Evolutionary conservation across 148 eudicot genomes (phyloP).

Genomic region (Nepenthes gracilis): DNA sequence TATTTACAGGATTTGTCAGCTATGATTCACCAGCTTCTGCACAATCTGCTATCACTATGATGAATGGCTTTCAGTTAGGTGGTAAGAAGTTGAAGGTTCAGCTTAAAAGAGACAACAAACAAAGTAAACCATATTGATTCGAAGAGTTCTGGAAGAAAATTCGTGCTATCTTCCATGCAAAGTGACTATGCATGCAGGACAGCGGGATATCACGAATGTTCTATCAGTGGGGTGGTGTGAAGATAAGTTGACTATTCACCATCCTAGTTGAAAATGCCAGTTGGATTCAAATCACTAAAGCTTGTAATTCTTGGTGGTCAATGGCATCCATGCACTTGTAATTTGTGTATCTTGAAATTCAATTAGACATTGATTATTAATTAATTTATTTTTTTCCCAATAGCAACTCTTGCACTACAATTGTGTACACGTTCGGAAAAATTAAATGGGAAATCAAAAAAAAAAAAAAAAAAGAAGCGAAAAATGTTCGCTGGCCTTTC

Average conservation of each 20-base stretch:
- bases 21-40: conserved; percentile 83
- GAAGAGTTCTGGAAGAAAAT: not conserved
- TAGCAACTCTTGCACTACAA: conserved; percentile 11
- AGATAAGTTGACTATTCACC: no score
- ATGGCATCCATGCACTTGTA: conserved; percentile 45
- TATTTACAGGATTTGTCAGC: conserved; percentile 85
- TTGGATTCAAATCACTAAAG: not conserved
- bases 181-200: no score
- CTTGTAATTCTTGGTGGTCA: conserved; percentile 35
- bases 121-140: conserved; percentile 46
- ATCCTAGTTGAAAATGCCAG: no score
- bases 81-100: conserved; percentile 97
- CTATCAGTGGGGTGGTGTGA: no score
- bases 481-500: no score
- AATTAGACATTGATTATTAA: conserved; percentile 52
- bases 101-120: conserved; percentile 85
- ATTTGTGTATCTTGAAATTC: conserved; percentile 47
- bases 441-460: no score
- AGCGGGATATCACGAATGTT: no score
- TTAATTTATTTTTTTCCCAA: conserved; percentile 52
- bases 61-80: conserved; percentile 90
- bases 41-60: conserved; percentile 69
- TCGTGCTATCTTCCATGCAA: no score
- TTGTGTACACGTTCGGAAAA: no score
- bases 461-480: no score